These are phyloP conservation scores for Trametes hirsuta DNA, from an alignment of 1,284 basidiomycete species.

Conservation along the genomic window DNA sequence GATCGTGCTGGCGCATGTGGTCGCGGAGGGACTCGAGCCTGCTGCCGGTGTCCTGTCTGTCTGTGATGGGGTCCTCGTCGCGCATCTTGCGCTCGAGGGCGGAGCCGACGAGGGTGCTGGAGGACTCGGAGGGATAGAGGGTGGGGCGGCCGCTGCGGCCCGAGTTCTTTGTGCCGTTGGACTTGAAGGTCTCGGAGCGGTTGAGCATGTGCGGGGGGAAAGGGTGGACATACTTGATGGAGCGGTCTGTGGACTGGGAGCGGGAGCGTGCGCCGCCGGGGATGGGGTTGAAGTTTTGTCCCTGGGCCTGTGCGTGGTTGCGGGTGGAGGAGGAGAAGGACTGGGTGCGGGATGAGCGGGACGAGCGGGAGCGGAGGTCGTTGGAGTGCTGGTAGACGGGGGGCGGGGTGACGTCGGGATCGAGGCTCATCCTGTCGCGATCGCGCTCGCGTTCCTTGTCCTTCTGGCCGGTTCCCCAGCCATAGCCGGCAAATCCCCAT, in stretches of 20 bases:
- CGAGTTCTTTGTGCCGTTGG: constrained; percentile 27
- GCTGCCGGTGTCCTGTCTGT: constrained; percentile 58
- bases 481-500: constrained; percentile 51
- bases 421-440: constrained; percentile 38
- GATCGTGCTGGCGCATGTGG: constrained; percentile 71
- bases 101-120: constrained; percentile 73
- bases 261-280: constrained; percentile 9
- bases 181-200: constrained; percentile 34
- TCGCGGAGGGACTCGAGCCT: constrained; percentile 69
- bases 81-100: constrained; percentile 68
- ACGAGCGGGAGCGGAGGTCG: constrained; percentile 31
- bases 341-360: constrained; percentile 36
- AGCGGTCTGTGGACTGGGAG: constrained; percentile 13
- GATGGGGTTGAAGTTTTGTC: constrained; percentile 8
- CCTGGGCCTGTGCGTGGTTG: constrained; percentile 21
- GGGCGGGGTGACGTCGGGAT: constrained; percentile 33
- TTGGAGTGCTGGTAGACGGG: constrained; percentile 40
- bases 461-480: constrained; percentile 67
- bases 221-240: constrained; percentile 21
- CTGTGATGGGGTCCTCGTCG: constrained; percentile 58
- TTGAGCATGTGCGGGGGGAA: constrained; percentile 19
- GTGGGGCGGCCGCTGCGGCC: constrained; percentile 42
- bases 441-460: constrained; percentile 49
- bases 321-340: constrained; percentile 27
- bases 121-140: constrained; percentile 59